These are phyloP conservation scores for Alternaria metachromatica DNA, from an alignment of 2,329 filamentous ascomycete genomes.

Conservation along the genomic window DNA sequence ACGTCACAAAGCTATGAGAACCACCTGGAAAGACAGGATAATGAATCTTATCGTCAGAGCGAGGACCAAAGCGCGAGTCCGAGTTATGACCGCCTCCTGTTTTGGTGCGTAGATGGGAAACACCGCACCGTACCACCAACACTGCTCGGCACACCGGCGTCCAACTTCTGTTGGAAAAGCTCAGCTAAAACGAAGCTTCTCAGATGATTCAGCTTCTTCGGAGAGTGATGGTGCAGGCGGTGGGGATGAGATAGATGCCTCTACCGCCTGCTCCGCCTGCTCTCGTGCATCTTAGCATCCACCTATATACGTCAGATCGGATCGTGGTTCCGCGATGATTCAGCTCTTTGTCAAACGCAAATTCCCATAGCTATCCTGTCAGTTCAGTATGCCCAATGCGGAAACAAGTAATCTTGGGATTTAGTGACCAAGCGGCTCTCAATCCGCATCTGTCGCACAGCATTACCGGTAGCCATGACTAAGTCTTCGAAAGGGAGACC, in stretches of 20 bases:
- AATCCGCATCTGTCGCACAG: conserved; percentile 7
- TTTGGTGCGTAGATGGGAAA: neutral
- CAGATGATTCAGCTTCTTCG: neutral
- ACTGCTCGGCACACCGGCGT: neutral
- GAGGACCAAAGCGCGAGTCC: neutral
- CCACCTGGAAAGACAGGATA: neutral
- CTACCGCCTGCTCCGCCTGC: neutral
- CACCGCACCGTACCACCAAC: neutral
- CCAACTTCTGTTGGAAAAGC: too few relatives aligned
- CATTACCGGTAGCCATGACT: conserved; percentile 1
- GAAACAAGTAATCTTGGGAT: conserved; percentile 22
- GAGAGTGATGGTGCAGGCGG: neutral
- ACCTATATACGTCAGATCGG: conserved; percentile 20
- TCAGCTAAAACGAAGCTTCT: neutral
- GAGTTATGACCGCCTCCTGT: neutral
- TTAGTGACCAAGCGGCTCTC: conserved; percentile 3
- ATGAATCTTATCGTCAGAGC: neutral
- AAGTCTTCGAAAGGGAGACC: neutral
- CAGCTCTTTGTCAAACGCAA: conserved; percentile 11
- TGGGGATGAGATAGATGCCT: neutral
- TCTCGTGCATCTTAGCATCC: conserved; percentile 9
- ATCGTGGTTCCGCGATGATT: conserved; percentile 18
- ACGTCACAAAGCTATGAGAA: neutral
- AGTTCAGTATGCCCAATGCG: conserved; percentile 16
- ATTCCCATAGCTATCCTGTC: conserved; percentile 1